phyloP scores from a whole-genome alignment of 129 eudicot genomes.

The Flaveria ramosissima region DNA sequence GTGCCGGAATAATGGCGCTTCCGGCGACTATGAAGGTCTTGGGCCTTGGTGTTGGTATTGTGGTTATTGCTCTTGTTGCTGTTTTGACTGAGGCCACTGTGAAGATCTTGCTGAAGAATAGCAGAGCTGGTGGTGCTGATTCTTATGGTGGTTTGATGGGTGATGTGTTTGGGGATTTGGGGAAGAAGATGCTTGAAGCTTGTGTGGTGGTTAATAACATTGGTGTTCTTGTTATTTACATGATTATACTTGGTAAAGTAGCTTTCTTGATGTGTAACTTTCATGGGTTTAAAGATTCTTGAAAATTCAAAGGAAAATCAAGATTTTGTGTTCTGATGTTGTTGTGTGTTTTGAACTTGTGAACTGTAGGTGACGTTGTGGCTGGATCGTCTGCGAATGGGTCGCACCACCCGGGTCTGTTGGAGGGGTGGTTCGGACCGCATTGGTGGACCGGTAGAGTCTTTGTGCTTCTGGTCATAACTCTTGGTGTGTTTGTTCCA shows the following conservation, averaged over 20 bases:
- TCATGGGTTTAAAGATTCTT: neutral
- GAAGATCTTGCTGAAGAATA: slow-evolving; percentile 50
- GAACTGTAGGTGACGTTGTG: slow-evolving; percentile 56
- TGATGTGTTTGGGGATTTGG: slow-evolving; percentile 66
- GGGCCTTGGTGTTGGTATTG: slow-evolving; percentile 70
- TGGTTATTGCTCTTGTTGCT: slow-evolving; percentile 52
- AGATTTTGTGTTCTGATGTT: slow-evolving; percentile 7
- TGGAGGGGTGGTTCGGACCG: slow-evolving; percentile 69
- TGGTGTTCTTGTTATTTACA: slow-evolving; percentile 72
- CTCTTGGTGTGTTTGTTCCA: slow-evolving; percentile 58
- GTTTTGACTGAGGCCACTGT: slow-evolving; percentile 57
- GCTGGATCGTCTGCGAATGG: slow-evolving; percentile 58
- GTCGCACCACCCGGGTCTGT: slow-evolving; percentile 58
- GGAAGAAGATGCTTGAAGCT: slow-evolving; percentile 49
- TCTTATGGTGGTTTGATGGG: slow-evolving; percentile 75
- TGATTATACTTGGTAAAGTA: slow-evolving; percentile 74
- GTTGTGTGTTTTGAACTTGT: slow-evolving; percentile 4
- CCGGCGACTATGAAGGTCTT: slow-evolving; percentile 86
- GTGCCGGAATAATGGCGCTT: slow-evolving; percentile 92
- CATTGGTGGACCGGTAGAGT: slow-evolving; percentile 64
- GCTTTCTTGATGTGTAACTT: no score
- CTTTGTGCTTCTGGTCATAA: slow-evolving; percentile 52
- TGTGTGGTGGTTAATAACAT: slow-evolving; percentile 65
- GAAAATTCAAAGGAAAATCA: neutral
- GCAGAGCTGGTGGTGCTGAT: slow-evolving; percentile 34